Conservation (phyloP, 352 stramenopile species). For the Phytopythium montanum region DNA sequence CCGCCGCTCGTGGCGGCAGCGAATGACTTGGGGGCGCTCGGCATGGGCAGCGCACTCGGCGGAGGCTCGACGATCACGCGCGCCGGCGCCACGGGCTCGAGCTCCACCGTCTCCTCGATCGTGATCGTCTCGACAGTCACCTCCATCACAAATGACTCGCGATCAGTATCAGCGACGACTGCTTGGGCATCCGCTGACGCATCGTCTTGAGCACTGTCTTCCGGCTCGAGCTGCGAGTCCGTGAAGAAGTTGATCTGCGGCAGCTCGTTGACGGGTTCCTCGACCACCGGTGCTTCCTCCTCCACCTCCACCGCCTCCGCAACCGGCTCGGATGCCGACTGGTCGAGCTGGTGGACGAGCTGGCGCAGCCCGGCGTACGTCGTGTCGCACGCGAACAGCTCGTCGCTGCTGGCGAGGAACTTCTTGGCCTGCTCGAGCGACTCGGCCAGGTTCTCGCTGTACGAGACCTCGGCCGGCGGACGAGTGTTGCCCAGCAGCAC, state of each 20-base stretch:
- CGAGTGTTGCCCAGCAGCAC: slow-evolving; percentile 79
- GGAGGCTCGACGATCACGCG: slow-evolving; percentile 3
- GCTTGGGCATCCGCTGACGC: slow-evolving; percentile 12
- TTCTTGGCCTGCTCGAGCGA: slow-evolving; percentile 75
- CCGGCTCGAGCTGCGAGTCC: slow-evolving; percentile 55
- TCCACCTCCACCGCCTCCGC: slow-evolving; percentile 11
- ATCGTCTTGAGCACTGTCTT: slow-evolving; percentile 20
- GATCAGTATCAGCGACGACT: slow-evolving; percentile 10
- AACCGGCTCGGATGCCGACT: slow-evolving; percentile 8
- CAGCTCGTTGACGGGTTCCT: slow-evolving; percentile 31
- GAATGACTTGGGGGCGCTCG: slow-evolving; percentile 48
- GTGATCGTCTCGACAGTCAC: background rate
- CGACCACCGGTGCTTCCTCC: slow-evolving; percentile 14
- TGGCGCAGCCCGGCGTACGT: slow-evolving; percentile 60
- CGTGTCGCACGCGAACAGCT: slow-evolving; percentile 69
- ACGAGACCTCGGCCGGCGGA: slow-evolving; percentile 68
- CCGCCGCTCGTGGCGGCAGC: slow-evolving; percentile 25
- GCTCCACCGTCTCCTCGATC: slow-evolving; percentile 14
- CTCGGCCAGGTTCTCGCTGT: slow-evolving; percentile 74
- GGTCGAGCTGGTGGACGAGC: slow-evolving; percentile 52
- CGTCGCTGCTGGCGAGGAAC: slow-evolving; percentile 61
- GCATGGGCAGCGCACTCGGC: slow-evolving; percentile 15
- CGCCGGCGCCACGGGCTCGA: slow-evolving; percentile 5
- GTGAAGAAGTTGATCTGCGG: slow-evolving; percentile 86
- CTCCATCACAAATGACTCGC: slow-evolving; percentile 8